Base-by-base conservation (phyloP, 352 stramenopile genomes). In the Phytophthora quininea region DNA sequence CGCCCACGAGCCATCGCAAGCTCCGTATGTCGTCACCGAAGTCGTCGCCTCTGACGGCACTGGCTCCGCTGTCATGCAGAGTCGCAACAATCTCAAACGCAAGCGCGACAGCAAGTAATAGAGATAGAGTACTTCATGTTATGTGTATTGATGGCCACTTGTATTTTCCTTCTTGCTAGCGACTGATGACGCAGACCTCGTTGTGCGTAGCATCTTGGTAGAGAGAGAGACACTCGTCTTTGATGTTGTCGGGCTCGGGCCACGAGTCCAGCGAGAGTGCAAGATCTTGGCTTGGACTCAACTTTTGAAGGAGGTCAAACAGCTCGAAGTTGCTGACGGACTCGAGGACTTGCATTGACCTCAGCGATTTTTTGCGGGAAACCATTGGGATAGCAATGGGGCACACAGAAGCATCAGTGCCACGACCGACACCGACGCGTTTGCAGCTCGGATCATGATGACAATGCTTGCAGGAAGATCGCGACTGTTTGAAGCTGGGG, bases 1-100 rank as follows among this genome's bases (percentile, higher is more conserved):
- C 11, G 69, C 77, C 30, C 74, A 77, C 27, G 72, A 71, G n/a
- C 53, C 73, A 6, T 66, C 66, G 14, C 74, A 84, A 66, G 54
- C 74, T 51, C 86, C 84, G 11, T 93, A 93, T 68, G 74, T 82
- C 32, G 84, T 93, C 40, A 77, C 77, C 12, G 85, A 93, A 62
- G 79, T 93, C 32, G 67, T 96, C 14, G 52, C 82, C 27, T 80
- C 83, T 6, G 84, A 93, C 46, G 88, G 88, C 63, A 93, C 88
- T 0, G 88, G 88, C 14, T 88, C 88, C 7, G 73, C 74, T 10
- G 78, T 73, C 43, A 96, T 96, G 88, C 82, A 96, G 61, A 95
- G 86, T 64, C 86, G 88, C 58, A 90, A 96, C 69, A 96, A 94
- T 63, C 73, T 96, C 60, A 96, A 96, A 66, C 86, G 88, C 42